Evolutionary conservation across 2,329 filamentous ascomycete species (phyloP), one percentile per base, ranked within the genome.

Genomic region (Malbranchea zuffiana): DNA sequence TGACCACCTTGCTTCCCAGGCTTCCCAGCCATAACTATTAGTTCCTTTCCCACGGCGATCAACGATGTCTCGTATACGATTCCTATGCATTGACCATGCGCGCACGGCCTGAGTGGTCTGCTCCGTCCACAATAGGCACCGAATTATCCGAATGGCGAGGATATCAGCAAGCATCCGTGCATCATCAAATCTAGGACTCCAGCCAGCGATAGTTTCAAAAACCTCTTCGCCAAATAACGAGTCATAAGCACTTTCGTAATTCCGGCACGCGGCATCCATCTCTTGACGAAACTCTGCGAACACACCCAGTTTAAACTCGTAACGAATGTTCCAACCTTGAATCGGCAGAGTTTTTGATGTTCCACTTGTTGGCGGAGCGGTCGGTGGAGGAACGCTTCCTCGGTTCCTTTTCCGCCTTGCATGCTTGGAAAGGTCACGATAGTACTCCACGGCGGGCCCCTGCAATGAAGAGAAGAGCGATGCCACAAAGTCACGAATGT

Each of bases 211-310:
- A 10, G 80, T 79, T 51, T 94, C 87, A 49, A 95, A 77, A 5
- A 94, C 73, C 50, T 95, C 88, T 18, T 79, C 68, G 12, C 82
- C 80, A 44, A 96, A 74, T 7, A 98, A 62, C 15, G 75, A 76
- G 35, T 93, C 85, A 47, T 96, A 87, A 3, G 86, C 85, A 55
- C 80, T 79, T 52, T 90, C 84, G 49, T 87, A 95, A 36, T 84
- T 86, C 28, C 86, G 75, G 51, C 84, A 69, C 1, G 90, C 86
- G 15, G 76, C 78, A 53, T 95, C 88, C 71, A 88, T 83, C 56
- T 96, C 90, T 53, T 92, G 83, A 6, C 90, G 75, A 47, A 93
- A 95, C 53, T 96, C 88, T 18, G 87, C 84, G 53, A 96, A 83
- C 0, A 94, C 69, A 5, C 80, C 88, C 12, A 87, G 71, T 56